Conservation (phyloP, 371 early-diverging fungal genomes). For the Apophysomyces trapeziformis region DNA sequence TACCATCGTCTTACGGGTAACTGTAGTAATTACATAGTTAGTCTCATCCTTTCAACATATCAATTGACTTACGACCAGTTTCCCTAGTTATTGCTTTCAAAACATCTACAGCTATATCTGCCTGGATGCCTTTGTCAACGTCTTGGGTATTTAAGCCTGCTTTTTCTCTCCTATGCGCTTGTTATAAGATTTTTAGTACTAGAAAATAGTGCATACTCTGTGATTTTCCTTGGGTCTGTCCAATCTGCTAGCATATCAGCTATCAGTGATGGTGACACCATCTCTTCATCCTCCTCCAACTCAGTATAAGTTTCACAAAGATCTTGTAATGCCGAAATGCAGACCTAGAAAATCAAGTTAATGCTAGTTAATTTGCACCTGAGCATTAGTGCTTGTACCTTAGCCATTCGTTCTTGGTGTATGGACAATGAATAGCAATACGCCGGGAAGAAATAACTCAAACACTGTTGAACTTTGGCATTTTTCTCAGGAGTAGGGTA, state of each 20-base stretch:
- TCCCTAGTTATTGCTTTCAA: conserved; percentile 36
- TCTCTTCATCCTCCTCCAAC: conserved; percentile 42
- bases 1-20: conserved; percentile 41
- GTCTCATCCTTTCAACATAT: not conserved
- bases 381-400: conserved; percentile 19
- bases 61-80: conserved; percentile 16
- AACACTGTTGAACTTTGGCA: conserved; percentile 75
- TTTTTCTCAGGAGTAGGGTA: conserved; percentile 69
- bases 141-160: conserved; percentile 16
- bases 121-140: conserved; percentile 41
- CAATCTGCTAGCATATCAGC: conserved; percentile 63
- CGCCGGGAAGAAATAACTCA: conserved; percentile 86
- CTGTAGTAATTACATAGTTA: conserved; percentile 13
- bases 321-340: conserved; percentile 42
- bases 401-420: conserved; percentile 63
- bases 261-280: conserved; percentile 59
- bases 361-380: not conserved
- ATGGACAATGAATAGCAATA: conserved; percentile 73
- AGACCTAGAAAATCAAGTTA: not conserved
- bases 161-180: conserved; percentile 13
- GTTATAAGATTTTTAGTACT: not conserved
- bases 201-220: conserved; percentile 31
- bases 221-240: conserved; percentile 60
- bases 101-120: conserved; percentile 43
- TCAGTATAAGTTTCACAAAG: conserved; percentile 41